Evolutionary conservation across 768 basidiomycete species (phyloP), one percentile per base, ranked within the genome.

Genomic region (Atractiella rhizophila): DNA sequence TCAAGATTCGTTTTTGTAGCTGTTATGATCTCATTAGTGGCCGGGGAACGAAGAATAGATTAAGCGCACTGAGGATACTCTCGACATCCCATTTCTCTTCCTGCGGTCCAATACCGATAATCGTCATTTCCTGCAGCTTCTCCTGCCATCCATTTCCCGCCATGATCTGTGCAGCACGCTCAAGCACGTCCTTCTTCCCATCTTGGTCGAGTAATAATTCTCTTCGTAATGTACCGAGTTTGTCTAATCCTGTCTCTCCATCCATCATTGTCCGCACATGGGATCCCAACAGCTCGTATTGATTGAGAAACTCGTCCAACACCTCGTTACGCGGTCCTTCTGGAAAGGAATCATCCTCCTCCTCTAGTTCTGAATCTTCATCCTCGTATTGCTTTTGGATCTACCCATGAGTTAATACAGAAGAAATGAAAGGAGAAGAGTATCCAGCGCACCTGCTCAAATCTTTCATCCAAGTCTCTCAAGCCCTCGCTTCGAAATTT

Each of bases 1-100:
- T 91, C 91, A 6, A 94, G 65, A 54, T 91, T 98, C n/a, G 82
- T 76, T 56, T 85, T 86, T 9, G 86, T 94, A 8, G 77, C 88
- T 91, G 54, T 13, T 26, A 18, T 21, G 11, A 16, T 32, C 37
- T 11, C 39, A 20, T 28, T 33, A 34, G 26, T 16, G 19, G 18
- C n/a, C 4, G 25, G 8, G 29, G n/a, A 26, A 26, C 9, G 20
- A 12, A 24, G 18, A 39, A n/a, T 11, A 3, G 42, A 24, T 32
- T 37, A n/a, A 16, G 11, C 78, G 57, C 57, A 88, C 88, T 74
- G 2, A 98, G 63, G 28, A 98, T 77, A 1, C 83, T 91, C 58
- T 98, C 86, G 46, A 80, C 86, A 56, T 98, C 91, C 91, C 91
- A 98, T 33, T 71, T 62, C n/a, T 62, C 57, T 43, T 50, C 50